A percentile compares a stretch with the other conserved stretches of the same genome.
These are phyloP conservation scores for Physaria fendleri DNA, from an alignment of 345 rosid genomes.

Conservation along the genomic window DNA sequence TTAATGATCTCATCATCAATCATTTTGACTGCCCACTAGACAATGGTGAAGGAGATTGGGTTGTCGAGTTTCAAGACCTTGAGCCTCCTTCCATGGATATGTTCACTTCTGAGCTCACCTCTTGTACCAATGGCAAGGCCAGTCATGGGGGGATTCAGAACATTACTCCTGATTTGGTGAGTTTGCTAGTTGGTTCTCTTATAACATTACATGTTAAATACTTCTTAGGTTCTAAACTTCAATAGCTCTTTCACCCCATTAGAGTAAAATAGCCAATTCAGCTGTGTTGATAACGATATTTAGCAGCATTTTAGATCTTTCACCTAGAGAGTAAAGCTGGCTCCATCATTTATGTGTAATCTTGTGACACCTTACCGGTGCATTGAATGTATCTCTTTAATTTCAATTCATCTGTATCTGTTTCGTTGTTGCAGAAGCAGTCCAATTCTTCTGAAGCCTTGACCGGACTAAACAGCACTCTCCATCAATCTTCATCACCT, in stretches of 20 bases:
- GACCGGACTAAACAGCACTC: conserved; percentile 23
- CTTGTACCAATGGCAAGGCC: conserved; percentile 11
- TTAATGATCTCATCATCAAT: conserved; percentile 48
- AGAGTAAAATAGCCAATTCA: neutral
- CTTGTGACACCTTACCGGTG: neutral
- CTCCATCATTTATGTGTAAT: neutral
- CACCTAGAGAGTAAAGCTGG: neutral
- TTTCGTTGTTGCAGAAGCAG: conserved; percentile 32
- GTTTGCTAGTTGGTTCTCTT: neutral
- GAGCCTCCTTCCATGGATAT: too few relatives aligned
- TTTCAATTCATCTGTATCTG: neutral
- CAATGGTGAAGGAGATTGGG: conserved; percentile 54
- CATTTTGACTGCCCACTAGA: conserved; percentile 53
- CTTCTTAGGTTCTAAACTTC: too few relatives aligned
- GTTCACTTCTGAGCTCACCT: conserved; percentile 32
- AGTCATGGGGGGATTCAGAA: conserved; percentile 18
- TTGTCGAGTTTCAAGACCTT: conserved; percentile 44
- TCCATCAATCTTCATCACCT: conserved; percentile 23
- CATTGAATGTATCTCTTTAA: neutral
- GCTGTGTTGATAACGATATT: neutral
- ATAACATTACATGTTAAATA: too few relatives aligned
- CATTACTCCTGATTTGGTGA: conserved; percentile 34
- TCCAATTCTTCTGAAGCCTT: conserved; percentile 35
- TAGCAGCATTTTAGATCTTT: neutral
- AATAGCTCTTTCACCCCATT: too few relatives aligned